phyloP scores from a whole-genome alignment of 257 asterid genomes.

The Nemophila menziesii region DNA sequence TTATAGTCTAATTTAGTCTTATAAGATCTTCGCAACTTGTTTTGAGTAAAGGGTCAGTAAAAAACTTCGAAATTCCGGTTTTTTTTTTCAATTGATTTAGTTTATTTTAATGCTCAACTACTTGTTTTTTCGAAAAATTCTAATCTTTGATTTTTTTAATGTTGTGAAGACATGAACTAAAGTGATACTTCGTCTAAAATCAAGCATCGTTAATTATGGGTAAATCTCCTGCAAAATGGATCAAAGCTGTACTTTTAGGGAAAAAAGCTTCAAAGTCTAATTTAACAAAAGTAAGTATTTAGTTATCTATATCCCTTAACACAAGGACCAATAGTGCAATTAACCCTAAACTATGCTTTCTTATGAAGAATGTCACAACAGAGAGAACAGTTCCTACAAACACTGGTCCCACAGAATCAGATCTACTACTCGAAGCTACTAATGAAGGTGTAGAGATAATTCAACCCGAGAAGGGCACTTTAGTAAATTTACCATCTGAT shows the following conservation, averaged over 20 bases:
- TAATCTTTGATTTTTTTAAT: too few relatives aligned
- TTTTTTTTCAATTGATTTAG: too few relatives aligned
- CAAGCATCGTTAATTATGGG: conserved; percentile 45
- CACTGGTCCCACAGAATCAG: conserved; percentile 29
- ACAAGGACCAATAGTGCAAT: too few relatives aligned
- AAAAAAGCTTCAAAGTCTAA: conserved; percentile 67
- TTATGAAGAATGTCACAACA: conserved; percentile 35
- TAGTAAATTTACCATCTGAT: conserved; percentile 27
- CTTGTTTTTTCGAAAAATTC: too few relatives aligned
- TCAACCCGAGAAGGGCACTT: conserved; percentile 31
- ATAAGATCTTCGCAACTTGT: too few relatives aligned
- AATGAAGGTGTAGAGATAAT: conserved; percentile 27
- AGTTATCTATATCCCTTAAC: background rate
- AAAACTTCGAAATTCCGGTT: too few relatives aligned
- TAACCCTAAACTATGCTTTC: conserved; percentile 7
- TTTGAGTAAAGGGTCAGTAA: too few relatives aligned
- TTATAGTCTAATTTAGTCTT: too few relatives aligned
- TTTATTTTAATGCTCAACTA: too few relatives aligned
- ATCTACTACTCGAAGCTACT: conserved; percentile 22
- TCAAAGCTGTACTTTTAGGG: conserved; percentile 87
- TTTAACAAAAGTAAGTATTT: conserved; percentile 54
- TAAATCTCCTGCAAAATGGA: conserved; percentile 95
- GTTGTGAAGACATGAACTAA: conserved; percentile 35
- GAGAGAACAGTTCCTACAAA: conserved; percentile 30
- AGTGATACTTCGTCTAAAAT: conserved; percentile 14